These are phyloP conservation scores for Monilinia fructicola DNA, from an alignment of 2,329 filamentous ascomycete species.

Conservation along the genomic window DNA sequence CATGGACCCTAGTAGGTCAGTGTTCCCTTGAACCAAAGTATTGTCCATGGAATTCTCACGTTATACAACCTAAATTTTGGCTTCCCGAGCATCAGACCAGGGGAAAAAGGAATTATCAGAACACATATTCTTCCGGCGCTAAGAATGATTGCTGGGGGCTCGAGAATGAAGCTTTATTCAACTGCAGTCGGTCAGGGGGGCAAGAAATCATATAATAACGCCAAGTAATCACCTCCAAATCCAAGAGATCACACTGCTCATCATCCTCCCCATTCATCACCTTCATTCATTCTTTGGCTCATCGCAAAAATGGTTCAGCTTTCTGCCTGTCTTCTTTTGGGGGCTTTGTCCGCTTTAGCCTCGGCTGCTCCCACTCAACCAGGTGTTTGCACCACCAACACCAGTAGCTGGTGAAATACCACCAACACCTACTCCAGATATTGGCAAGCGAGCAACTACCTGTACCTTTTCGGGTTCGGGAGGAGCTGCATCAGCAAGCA, in stretches of 20 bases:
- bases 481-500: constrained; percentile 47
- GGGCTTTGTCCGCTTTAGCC: constrained; percentile 16
- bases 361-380: constrained; percentile 12
- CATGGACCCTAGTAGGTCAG: background rate
- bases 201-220: constrained; percentile 15
- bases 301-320: constrained; percentile 15
- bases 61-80: constrained; percentile 1
- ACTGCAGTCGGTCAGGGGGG: background rate
- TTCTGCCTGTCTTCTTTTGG: constrained; percentile 10
- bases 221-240: constrained; percentile 1
- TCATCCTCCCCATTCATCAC: background rate
- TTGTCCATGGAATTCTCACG: background rate
- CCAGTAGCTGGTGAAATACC: background rate
- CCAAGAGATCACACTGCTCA: constrained; percentile 11
- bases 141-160: background rate
- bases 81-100: background rate
- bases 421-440: constrained; percentile 13
- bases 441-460: constrained; percentile 34
- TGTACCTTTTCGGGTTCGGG: constrained; percentile 55
- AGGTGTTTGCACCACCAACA: no score
- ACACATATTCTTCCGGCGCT: constrained; percentile 16
- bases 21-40: background rate
- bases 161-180: background rate
- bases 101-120: background rate
- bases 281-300: constrained; percentile 5